Percentiles rank a stretch among this genome's conserved stretches.
These are phyloP conservation scores for Pseudogymnoascus sp. DNA, from an alignment of 2,329 filamentous ascomycete species.

Conservation along the genomic window DNA sequence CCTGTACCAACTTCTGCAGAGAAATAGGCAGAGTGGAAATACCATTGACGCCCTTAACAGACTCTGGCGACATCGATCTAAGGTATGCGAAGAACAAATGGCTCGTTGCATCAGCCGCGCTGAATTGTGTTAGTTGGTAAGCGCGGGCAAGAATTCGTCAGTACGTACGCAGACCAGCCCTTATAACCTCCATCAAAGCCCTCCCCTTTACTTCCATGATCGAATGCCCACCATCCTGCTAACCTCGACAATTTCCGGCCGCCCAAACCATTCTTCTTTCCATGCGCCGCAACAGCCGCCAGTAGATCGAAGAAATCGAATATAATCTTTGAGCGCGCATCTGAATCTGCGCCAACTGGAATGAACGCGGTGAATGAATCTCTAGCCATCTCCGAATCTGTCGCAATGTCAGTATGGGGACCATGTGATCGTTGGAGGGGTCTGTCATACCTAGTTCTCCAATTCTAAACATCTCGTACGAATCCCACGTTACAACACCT, in stretches of 20 bases:
- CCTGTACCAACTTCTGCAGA: slow-evolving; percentile 79
- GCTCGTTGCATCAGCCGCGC: slow-evolving; percentile 88
- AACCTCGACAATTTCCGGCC: slow-evolving; percentile 90
- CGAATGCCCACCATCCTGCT: slow-evolving; percentile 98
- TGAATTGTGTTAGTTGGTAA: slow-evolving; percentile 29
- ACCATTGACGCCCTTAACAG: slow-evolving; percentile 56
- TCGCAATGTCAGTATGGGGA: slow-evolving; percentile 16
- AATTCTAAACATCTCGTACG: slow-evolving; percentile 90
- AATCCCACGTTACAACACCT: slow-evolving; percentile 93
- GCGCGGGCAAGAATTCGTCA: not conserved
- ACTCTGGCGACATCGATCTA: slow-evolving; percentile 77
- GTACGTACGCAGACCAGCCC: slow-evolving; percentile 66
- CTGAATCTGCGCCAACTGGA: slow-evolving; percentile 82
- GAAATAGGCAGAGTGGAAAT: slow-evolving; percentile 85
- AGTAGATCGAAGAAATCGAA: slow-evolving; percentile 95
- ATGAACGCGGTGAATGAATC: slow-evolving; percentile 97
- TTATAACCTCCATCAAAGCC: slow-evolving; percentile 95
- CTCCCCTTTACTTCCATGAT: slow-evolving; percentile 75
- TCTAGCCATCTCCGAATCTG: slow-evolving; percentile 84
- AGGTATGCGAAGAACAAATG: slow-evolving; percentile 98
- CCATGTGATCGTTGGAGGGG: slow-evolving; percentile 5
- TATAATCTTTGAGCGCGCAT: slow-evolving; percentile 77
- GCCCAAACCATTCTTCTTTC: slow-evolving; percentile 85
- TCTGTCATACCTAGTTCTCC: slow-evolving; percentile 70
- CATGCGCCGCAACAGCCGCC: slow-evolving; percentile 82